Percentiles rank a stretch among this genome's conserved stretches.
Evolutionary conservation across 1,284 basidiomycete genomes (phyloP).

Genomic region (Ganoderma sp.): DNA sequence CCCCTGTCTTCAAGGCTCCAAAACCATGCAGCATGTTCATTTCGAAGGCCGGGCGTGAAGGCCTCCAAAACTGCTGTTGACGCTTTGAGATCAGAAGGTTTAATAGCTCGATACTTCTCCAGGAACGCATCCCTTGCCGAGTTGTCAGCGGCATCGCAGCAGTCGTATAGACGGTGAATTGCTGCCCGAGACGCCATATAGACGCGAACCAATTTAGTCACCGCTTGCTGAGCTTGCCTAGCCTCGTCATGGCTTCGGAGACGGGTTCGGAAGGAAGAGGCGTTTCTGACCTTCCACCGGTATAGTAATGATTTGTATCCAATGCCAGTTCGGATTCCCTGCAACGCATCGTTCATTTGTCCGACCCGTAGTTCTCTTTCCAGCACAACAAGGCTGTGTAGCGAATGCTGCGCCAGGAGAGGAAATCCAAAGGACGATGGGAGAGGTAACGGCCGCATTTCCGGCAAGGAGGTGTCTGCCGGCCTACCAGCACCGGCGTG

Average conservation of each 20-base stretch:
- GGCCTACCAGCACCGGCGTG: too few species aligned
- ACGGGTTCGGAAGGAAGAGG: background rate
- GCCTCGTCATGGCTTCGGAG: conserved; percentile 10
- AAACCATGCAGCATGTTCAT: conserved; percentile 6
- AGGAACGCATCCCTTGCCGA: background rate
- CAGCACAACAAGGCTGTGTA: background rate
- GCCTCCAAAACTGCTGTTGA: conserved; percentile 2
- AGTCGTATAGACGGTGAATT: background rate
- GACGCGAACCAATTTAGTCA: background rate
- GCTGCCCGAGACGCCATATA: background rate
- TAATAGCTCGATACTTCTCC: background rate
- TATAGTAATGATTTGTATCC: conserved; percentile 15
- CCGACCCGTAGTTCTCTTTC: background rate
- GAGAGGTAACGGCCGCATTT: too few species aligned
- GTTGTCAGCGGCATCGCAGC: too few species aligned
- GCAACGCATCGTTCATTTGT: conserved; percentile 6
- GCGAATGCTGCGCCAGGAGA: background rate
- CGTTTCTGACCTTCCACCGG: conserved; percentile 8
- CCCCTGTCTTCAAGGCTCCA: conserved; percentile 6
- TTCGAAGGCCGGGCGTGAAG: background rate
- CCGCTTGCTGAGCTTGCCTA: background rate
- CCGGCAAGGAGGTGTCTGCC: too few species aligned
- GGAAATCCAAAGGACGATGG: conserved; percentile 4
- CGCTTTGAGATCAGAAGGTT: background rate
- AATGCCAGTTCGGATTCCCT: conserved; percentile 9